Evolutionary conservation across 352 stramenopile genomes (phyloP).

Genomic region (Phytopythium chamaehyphon): DNA sequence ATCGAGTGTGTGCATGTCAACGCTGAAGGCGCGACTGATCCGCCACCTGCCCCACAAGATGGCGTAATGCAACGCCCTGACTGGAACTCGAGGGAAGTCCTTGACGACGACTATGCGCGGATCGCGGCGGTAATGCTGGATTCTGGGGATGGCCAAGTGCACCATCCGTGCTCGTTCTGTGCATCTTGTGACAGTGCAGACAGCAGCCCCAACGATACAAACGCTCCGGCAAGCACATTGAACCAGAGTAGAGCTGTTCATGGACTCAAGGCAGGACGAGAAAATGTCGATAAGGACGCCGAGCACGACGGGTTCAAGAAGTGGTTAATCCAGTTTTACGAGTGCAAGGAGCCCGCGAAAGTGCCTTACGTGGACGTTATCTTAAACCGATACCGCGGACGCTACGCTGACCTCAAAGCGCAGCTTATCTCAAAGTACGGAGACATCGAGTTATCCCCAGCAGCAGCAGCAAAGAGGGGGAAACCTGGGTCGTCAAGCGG

Average conservation of each 20-base stretch:
- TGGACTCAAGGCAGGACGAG: neutral
- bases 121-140: constrained; percentile 1
- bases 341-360: constrained; percentile 36
- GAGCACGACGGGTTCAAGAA: constrained; percentile 25
- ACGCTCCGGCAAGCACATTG: neutral
- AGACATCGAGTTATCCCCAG: constrained; percentile 1
- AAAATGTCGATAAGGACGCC: constrained; percentile 7
- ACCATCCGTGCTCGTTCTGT: neutral
- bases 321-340: constrained; percentile 54
- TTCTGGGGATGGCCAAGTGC: neutral
- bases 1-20: constrained; percentile 47
- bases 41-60: too few relatives aligned
- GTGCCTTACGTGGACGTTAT: constrained; percentile 55
- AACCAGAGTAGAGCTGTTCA: neutral
- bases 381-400: constrained; percentile 48
- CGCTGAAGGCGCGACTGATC: neutral
- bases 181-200: neutral
- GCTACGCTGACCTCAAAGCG: constrained; percentile 46
- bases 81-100: neutral
- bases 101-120: neutral
- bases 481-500: constrained; percentile 6
- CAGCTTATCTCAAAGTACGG: constrained; percentile 55
- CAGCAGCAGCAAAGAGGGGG: constrained; percentile 13
- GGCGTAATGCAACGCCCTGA: neutral
- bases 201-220: neutral